Percentiles rank a stretch among this genome's conserved stretches.
Evolutionary conservation across 2,329 filamentous ascomycete genomes (phyloP).

Genomic region (Ascosphaera pollenicola): DNA sequence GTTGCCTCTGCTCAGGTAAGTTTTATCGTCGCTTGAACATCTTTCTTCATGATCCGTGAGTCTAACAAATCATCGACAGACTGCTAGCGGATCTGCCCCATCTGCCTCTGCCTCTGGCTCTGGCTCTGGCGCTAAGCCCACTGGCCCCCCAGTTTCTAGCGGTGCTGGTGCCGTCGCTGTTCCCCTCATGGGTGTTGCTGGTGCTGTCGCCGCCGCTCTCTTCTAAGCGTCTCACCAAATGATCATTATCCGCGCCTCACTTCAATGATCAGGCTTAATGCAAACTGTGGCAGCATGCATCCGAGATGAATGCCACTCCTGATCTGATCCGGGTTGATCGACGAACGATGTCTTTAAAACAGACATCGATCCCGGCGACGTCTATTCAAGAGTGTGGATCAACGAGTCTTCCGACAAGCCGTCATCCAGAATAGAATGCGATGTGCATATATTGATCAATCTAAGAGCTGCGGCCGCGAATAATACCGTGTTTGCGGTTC

Average conservation of each 20-base stretch:
- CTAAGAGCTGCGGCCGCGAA: no score
- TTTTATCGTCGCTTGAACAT: slow-evolving; percentile 8
- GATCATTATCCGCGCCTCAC: no score
- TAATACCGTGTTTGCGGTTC: no score
- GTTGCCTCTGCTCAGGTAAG: slow-evolving; percentile 5
- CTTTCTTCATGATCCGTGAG: slow-evolving; percentile 1
- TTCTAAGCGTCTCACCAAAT: slow-evolving; percentile 11
- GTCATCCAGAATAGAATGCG: no score
- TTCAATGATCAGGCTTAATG: no score
- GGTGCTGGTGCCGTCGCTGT: slow-evolving; percentile 10
- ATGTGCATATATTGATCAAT: no score
- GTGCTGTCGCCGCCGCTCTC: slow-evolving; percentile 20
- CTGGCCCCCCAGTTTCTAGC: slow-evolving; percentile 2
- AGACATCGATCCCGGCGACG: neutral
- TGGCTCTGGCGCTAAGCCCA: slow-evolving; percentile 5
- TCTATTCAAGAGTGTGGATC: no score
- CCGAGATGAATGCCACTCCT: neutral
- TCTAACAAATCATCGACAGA: slow-evolving; percentile 2
- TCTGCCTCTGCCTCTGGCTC: slow-evolving; percentile 8
- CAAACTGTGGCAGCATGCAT: neutral
- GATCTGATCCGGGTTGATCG: no score
- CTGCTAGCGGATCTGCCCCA: slow-evolving; percentile 8
- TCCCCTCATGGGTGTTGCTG: slow-evolving; percentile 20
- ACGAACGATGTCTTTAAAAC: neutral
- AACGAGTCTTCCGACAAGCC: no score